phyloP scores from a whole-genome alignment of 2,329 filamentous ascomycete species.

The Fusarium sp. region DNA sequence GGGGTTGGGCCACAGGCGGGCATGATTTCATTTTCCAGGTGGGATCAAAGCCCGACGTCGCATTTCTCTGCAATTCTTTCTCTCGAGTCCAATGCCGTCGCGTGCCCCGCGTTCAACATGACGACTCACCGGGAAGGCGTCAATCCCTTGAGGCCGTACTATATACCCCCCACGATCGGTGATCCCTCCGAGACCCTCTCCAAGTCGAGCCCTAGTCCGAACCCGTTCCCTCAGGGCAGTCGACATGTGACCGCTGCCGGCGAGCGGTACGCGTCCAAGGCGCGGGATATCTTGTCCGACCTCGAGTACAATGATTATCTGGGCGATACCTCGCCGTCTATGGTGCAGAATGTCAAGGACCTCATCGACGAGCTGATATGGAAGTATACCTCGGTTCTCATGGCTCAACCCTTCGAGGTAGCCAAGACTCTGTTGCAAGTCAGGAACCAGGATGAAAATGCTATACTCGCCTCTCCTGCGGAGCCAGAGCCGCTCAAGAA shows the following conservation, averaged over 20 bases:
- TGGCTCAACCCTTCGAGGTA: conserved; percentile 97
- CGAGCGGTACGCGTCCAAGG: conserved; percentile 65
- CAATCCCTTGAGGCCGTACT: conserved; percentile 80
- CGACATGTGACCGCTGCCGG: conserved; percentile 58
- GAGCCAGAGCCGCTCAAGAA: conserved; percentile 48
- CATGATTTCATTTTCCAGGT: conserved; percentile 54
- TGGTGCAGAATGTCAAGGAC: conserved; percentile 81
- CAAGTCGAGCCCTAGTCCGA: conserved; percentile 58
- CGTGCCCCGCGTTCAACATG: conserved; percentile 56
- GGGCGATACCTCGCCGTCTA: conserved; percentile 81
- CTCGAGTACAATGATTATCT: conserved; percentile 94
- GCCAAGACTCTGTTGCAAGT: conserved; percentile 94
- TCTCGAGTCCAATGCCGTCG: conserved; percentile 45
- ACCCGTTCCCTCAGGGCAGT: conserved; percentile 60
- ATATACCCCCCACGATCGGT: conserved; percentile 74
- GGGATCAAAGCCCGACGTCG: conserved; percentile 41
- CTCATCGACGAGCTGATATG: conserved; percentile 89
- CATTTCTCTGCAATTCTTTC: conserved; percentile 37
- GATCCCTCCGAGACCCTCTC: conserved; percentile 57
- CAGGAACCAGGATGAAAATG: conserved; percentile 69
- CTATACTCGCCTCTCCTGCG: conserved; percentile 46
- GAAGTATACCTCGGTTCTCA: conserved; percentile 91
- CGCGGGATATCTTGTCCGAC: conserved; percentile 89
- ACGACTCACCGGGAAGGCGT: conserved; percentile 62
- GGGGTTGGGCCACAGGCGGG: conserved; percentile 34